A percentile compares a stretch with the other conserved stretches of the same genome.
phyloP scores from a whole-genome alignment of 495 filamentous ascomycete genomes.

The Xylaria palmicola region DNA sequence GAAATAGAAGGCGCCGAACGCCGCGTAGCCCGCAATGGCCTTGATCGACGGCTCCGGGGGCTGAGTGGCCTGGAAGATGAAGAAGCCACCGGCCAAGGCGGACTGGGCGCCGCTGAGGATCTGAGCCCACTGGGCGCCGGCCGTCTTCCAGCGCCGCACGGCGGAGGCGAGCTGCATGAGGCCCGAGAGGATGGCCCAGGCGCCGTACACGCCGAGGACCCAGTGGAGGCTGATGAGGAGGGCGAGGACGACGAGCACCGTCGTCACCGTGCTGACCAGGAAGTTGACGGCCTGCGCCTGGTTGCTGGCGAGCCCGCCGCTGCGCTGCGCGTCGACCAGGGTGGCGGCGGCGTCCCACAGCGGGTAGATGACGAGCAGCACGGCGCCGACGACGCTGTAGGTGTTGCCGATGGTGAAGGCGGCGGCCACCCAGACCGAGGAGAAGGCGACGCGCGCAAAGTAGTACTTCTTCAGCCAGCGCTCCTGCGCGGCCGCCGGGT shows the following conservation, averaged over 20 bases:
- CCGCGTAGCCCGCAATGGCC: slow-evolving; percentile 11
- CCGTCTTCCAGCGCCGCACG: slow-evolving; percentile 11
- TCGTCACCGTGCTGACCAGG: slow-evolving; percentile 9
- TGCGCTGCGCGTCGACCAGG: slow-evolving; percentile 11
- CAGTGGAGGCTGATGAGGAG: slow-evolving; percentile 13
- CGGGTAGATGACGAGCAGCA: slow-evolving; percentile 15
- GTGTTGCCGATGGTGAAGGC: slow-evolving; percentile 11
- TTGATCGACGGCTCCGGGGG: slow-evolving; percentile 12
- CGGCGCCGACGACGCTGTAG: slow-evolving; percentile 4
- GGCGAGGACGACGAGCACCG: slow-evolving; percentile 1
- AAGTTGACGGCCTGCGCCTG: slow-evolving; percentile 11
- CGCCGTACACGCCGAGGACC: slow-evolving; percentile 14
- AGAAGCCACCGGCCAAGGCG: slow-evolving; percentile 11
- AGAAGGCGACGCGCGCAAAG: slow-evolving; percentile 9
- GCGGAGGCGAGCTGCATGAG: slow-evolving; percentile 14
- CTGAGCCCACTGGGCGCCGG: slow-evolving; percentile 10
- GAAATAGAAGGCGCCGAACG: slow-evolving; percentile 14
- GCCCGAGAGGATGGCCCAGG: slow-evolving; percentile 12
- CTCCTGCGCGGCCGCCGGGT: background rate
- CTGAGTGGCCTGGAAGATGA: slow-evolving; percentile 16
- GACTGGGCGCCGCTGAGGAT: slow-evolving; percentile 14
- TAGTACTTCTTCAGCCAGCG: slow-evolving; percentile 18
- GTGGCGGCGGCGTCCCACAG: slow-evolving; percentile 13
- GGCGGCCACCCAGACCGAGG: slow-evolving; percentile 7
- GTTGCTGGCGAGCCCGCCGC: slow-evolving; percentile 11